A percentile compares a stretch with the other conserved stretches of the same genome.
These are phyloP conservation scores for Calonectria pauciramosa DNA, from an alignment of 2,329 filamentous ascomycete species.

Conservation along the genomic window DNA sequence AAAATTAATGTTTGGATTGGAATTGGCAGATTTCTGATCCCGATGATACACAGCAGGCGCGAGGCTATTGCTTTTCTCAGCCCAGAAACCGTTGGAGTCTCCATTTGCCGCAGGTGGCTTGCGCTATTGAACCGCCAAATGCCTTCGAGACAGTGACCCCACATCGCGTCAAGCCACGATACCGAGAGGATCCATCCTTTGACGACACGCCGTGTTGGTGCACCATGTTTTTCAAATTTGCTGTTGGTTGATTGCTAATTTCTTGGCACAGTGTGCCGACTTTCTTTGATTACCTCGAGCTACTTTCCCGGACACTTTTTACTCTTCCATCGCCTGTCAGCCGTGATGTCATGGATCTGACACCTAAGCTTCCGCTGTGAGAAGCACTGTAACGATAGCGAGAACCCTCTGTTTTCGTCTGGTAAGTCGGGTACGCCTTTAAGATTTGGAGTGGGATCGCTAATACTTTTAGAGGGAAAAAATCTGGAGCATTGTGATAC, in stretches of 20 bases:
- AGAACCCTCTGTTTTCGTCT: neutral
- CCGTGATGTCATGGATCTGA: neutral
- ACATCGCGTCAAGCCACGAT: neutral
- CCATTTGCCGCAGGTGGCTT: neutral
- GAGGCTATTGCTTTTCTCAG: neutral
- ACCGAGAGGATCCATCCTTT: neutral
- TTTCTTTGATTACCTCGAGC: neutral
- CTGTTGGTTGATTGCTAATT: neutral
- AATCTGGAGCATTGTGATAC: neutral
- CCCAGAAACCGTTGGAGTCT: slow-evolving; percentile 1
- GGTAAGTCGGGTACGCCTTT: neutral
- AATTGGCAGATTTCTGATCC: neutral
- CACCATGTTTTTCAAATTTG: neutral
- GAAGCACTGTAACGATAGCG: neutral
- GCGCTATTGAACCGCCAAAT: neutral
- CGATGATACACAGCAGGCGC: neutral
- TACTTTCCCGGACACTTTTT: neutral
- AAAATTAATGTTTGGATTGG: neutral
- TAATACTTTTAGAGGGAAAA: neutral
- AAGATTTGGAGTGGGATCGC: too few relatives aligned
- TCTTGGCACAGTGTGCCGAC: neutral
- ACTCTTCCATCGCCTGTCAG: neutral
- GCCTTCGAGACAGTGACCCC: neutral
- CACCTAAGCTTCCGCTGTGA: neutral
- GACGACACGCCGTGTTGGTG: neutral